Base-by-base conservation (phyloP, 768 basidiomycete species). In the Tricholoma furcatifolium region DNA sequence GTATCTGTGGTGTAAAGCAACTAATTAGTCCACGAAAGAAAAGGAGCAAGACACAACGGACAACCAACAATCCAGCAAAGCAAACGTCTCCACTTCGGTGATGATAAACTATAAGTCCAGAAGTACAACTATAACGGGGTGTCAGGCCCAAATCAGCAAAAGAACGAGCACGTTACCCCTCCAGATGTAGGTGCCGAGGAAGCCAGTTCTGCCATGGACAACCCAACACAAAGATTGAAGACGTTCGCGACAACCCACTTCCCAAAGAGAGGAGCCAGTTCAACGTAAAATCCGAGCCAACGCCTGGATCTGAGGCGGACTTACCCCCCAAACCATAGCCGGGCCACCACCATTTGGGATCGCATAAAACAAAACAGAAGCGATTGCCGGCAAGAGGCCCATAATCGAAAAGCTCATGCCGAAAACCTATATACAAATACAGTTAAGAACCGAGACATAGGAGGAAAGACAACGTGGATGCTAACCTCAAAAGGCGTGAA, bases 111-210 rank as follows among this genome's bases (percentile, higher is more conserved):
- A 55, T 84, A 78, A 0, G 87, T 83, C 85, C 87, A 88, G 60
- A 82, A 88, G 60, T 87, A 85, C 15, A 85, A 70, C 76, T 84
- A 7, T n/a, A 7, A 36, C n/a, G n/a, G n/a, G n/a, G n/a, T n/a
- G n/a, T n/a, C n/a, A n/a, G n/a, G n/a, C n/a, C n/a, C n/a, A n/a
- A n/a, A n/a, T n/a, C n/a, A n/a, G n/a, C n/a, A n/a, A 12, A 20
- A 7, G 17, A 14, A 50, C n/a, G n/a, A 12, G 0, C 20, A 50
- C 23, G 41, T 30, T 60, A 85, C 83, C 11, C 87, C 87, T 57
- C 86, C 85, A 20, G 86, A 87, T 2, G 87, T 89, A 4, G 87
- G 87, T 3, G 83, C 84, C 3, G 84, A 82, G 18, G 83, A 86
- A 2, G 80, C 86, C 10, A 88, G 72, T 60, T 88, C 86, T 0